These are phyloP conservation scores for Rutidosis leptorrhynchoides DNA, from an alignment of 129 eudicot genomes.

Conservation along the genomic window DNA sequence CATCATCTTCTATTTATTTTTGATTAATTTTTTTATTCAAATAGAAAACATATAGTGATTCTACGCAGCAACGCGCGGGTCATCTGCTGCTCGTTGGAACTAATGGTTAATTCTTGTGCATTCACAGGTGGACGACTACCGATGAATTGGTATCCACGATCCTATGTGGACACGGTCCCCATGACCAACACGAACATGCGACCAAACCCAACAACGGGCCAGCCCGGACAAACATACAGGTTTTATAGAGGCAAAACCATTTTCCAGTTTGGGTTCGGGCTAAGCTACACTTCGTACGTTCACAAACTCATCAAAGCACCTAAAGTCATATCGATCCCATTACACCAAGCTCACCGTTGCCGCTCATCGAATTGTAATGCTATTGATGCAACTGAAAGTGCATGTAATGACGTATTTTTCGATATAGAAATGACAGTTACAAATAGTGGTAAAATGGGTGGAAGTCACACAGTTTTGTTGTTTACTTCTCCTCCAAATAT, in stretches of 20 bases:
- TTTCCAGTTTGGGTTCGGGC: slow-evolving; percentile 44
- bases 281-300: slow-evolving; percentile 35
- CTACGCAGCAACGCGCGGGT: no score
- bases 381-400: slow-evolving; percentile 22
- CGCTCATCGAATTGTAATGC: slow-evolving; percentile 13
- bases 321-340: slow-evolving; percentile 7
- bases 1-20: no score
- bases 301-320: slow-evolving; percentile 35
- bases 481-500: slow-evolving; percentile 32
- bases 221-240: slow-evolving; percentile 44
- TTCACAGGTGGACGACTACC: slow-evolving; percentile 38
- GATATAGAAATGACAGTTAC: slow-evolving; percentile 26
- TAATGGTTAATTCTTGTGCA: no score
- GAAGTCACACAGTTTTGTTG: slow-evolving; percentile 37
- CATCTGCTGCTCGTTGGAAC: no score
- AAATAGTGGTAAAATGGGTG: slow-evolving; percentile 30
- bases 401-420: slow-evolving; percentile 26
- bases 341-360: slow-evolving; percentile 2
- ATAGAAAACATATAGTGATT: no score
- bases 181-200: slow-evolving; percentile 35
- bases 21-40: no score
- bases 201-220: slow-evolving; percentile 27
- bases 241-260: slow-evolving; percentile 32
- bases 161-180: slow-evolving; percentile 25
- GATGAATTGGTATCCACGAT: slow-evolving; percentile 31